Evolutionary conservation across 176 grass and related monocot species (phyloP).

Genomic region (Saccharum officinarum): DNA sequence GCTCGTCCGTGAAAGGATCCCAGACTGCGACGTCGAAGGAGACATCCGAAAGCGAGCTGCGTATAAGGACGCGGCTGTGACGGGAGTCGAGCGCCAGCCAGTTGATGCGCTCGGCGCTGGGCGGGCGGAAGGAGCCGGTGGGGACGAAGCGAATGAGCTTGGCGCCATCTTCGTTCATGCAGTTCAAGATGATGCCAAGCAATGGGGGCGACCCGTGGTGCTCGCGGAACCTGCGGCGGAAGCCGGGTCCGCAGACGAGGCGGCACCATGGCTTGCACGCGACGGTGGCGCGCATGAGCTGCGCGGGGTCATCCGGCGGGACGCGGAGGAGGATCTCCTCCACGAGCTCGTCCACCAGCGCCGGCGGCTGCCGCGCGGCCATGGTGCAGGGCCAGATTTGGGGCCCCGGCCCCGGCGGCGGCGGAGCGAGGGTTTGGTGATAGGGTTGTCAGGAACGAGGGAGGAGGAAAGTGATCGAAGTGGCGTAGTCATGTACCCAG

Average conservation of each 20-base stretch:
- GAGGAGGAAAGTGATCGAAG: no score
- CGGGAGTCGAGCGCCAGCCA: background rate
- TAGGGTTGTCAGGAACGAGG: no score
- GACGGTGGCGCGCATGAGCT: background rate
- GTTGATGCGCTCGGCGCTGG: background rate
- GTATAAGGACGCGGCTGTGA: background rate
- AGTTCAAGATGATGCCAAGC: background rate
- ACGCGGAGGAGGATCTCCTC: background rate
- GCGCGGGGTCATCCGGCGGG: background rate
- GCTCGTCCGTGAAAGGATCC: no score
- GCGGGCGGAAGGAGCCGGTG: no score
- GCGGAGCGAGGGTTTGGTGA: no score
- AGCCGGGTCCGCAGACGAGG: background rate
- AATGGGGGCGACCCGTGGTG: background rate
- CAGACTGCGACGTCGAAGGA: no score
- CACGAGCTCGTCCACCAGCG: background rate
- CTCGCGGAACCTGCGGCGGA: background rate
- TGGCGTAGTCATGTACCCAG: no score
- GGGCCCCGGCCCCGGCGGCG: no score
- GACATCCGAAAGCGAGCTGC: no score
- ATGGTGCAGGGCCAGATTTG: background rate
- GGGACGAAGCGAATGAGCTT: background rate
- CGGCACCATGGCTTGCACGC: background rate
- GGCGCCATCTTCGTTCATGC: background rate
- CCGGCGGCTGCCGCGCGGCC: background rate